Base-by-base conservation (phyloP, 352 stramenopile species). In the Globisporangium cylindrosporum region DNA sequence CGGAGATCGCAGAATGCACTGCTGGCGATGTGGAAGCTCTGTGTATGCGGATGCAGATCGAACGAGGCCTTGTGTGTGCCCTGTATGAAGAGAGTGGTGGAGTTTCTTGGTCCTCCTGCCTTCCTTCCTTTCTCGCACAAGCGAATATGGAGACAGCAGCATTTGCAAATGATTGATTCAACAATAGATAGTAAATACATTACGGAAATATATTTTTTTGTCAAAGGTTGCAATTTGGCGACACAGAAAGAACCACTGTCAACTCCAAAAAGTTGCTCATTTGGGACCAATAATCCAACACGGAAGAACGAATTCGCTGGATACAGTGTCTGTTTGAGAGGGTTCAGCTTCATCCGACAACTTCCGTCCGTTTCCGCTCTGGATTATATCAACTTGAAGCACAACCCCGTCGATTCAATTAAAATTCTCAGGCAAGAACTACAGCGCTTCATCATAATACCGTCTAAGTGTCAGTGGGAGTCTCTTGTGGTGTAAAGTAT, bases 141-240 rank as follows among this genome's bases (percentile, higher is more conserved):
- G 32, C 29, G n/a, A 62, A 49, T 34, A 49, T 62, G 32, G 56
- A 62, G 56, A 32, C 32, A 46, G 54, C 55, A 48, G 43, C 43
- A 24, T 51, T 22, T 51, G 0, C 18, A 24, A 51, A 59, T 59
- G 14, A n/a, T 43, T 41, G 29, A 57, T 57, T 64, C 59, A 64
- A 64, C 59, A 64, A 64, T 64, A 64, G 15, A 5, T 4, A 32
- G 3, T 32, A 20, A 51, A n/a, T 51, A 51, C 9, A 51, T 51
- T 22, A 51, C 43, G 43, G 43, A 6, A 51, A 51, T 51, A 51
- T 51, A 22, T 32, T 0, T 32, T 24, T 22, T 12, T 22, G 15
- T 2, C 43, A 24, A 8, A 51, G 6, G 43, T 51, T 51, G 43
- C 43, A 51, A 51, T 51, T 51, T 51, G 43, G 18, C 43, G 43